Evolutionary conservation across 1,284 basidiomycete species (phyloP).

Genomic region (Golubevia sp.): DNA sequence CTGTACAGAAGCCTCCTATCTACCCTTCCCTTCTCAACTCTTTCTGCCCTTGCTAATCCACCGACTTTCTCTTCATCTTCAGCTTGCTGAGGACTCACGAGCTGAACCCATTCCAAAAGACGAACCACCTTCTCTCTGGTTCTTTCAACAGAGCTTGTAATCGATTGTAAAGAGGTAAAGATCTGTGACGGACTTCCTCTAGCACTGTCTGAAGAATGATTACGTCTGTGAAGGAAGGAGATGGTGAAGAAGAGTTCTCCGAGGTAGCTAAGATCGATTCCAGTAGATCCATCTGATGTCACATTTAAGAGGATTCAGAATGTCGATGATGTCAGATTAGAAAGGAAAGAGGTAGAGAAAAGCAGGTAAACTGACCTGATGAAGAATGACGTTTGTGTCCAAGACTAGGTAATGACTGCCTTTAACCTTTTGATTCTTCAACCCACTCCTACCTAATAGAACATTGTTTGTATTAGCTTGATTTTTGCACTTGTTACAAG

Average conservation of each 20-base stretch:
- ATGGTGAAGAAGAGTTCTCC: not conserved
- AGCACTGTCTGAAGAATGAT: conserved; percentile 55
- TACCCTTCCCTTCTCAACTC: conserved; percentile 2
- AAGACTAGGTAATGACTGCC: conserved; percentile 45
- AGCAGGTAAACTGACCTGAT: conserved; percentile 19
- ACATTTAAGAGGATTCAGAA: not conserved
- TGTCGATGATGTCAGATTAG: conserved; percentile 26
- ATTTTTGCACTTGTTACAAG: conserved; percentile 28
- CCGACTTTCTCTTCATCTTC: not conserved
- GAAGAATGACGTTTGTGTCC: conserved; percentile 57
- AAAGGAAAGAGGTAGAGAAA: conserved; percentile 1
- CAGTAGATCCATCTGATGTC: conserved; percentile 23
- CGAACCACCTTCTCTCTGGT: conserved; percentile 51
- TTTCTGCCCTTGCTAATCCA: conserved; percentile 1
- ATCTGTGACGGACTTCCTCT: conserved; percentile 53
- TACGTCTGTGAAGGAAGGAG: conserved; percentile 48
- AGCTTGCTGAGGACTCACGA: not conserved
- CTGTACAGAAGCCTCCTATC: too few species aligned
- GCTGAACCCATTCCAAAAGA: conserved; percentile 52
- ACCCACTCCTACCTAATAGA: not conserved
- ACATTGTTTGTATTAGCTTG: not conserved
- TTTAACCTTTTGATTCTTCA: not conserved
- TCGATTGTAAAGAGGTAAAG: conserved; percentile 54
- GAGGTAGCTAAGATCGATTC: conserved; percentile 11
- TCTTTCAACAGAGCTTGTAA: conserved; percentile 50